Evolutionary conservation across 1,284 basidiomycete genomes (phyloP).

Genomic region (Trichosporon ovoides): DNA sequence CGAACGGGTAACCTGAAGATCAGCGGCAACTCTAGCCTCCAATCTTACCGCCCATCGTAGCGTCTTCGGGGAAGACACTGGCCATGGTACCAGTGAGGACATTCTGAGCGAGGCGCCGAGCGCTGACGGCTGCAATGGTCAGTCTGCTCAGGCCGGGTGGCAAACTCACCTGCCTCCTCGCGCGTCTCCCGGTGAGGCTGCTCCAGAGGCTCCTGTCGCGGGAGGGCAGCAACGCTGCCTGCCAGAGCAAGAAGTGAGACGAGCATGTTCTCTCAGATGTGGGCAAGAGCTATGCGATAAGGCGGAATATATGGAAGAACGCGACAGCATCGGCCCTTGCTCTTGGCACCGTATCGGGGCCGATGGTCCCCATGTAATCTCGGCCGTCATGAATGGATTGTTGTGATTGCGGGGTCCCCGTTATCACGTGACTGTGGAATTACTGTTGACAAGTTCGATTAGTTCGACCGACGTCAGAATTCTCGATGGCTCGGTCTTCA

Average conservation of each 20-base stretch:
- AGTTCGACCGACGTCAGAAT: constrained; percentile 2
- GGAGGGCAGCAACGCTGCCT: not conserved
- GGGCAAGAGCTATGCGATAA: not conserved
- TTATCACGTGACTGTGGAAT: not conserved
- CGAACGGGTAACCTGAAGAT: constrained; percentile 55
- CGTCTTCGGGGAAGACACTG: constrained; percentile 34
- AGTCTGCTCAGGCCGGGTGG: not conserved
- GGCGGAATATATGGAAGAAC: not conserved
- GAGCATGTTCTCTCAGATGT: not conserved
- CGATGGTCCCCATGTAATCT: not conserved
- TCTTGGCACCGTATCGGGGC: not conserved
- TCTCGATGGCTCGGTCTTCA: not conserved
- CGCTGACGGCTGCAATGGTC: constrained; percentile 11
- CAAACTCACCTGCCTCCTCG: constrained; percentile 26
- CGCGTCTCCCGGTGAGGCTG: constrained; percentile 24
- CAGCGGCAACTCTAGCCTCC: not conserved
- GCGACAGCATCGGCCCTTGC: not conserved
- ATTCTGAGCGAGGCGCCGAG: constrained; percentile 10
- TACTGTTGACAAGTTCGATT: not conserved
- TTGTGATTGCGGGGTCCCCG: not conserved
- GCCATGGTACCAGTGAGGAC: constrained; percentile 41
- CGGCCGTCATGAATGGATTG: not conserved
- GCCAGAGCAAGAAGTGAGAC: not conserved
- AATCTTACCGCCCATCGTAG: constrained; percentile 30
- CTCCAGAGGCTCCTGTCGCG: not conserved